Base-by-base conservation (phyloP, 2,329 filamentous ascomycete species). In the Epichloe uncinata region DNA sequence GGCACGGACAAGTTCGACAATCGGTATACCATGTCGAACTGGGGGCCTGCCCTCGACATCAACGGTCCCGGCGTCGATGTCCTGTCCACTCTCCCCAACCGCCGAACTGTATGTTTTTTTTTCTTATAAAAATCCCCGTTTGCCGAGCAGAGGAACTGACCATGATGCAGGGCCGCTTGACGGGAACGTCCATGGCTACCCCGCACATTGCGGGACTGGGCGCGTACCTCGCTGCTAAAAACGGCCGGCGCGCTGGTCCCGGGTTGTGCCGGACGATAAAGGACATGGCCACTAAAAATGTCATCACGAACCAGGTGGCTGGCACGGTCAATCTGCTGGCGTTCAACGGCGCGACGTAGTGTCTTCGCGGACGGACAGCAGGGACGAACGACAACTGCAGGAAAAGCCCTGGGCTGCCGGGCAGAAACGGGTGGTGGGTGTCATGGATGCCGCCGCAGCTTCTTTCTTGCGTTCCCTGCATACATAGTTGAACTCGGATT, bases 251-350 rank as follows among this genome's bases (percentile, higher is more conserved):
- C 48, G 66, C 65, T 35, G 74, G 76, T 11, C 62, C 68, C 48
- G 70, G 64, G 13, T 69, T 79, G 18, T 69, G 67, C 53, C 41
- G 60, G 47, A 67, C 69, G 55, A 71, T 79, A 52, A 59, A 65
- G 55, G 60, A 61, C 43, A 64, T 72, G 30, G 63, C 67, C 38
- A 66, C 63, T 47, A 65, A 62, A 53, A 64, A 65, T 48, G 65
- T 68, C 53, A 63, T 73, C 45, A 63, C 61, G 30, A 59, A 61
- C 52, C 50, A 72, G 3, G 66, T 64, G 43, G 61, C 57, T 50
- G 64, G 68, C 52, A 74, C 72, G 47, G 58, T 62, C 57, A 78
- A 79, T 67, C 59, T 67, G 52, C 66, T 80, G 47, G 74, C 70
- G 43, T 78, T 74, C 63, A 79, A 79, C 64, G 73, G 73, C 69